Conservation (phyloP, 2,329 filamentous ascomycete genomes). For the Sporothrix pseudoabietina region DNA sequence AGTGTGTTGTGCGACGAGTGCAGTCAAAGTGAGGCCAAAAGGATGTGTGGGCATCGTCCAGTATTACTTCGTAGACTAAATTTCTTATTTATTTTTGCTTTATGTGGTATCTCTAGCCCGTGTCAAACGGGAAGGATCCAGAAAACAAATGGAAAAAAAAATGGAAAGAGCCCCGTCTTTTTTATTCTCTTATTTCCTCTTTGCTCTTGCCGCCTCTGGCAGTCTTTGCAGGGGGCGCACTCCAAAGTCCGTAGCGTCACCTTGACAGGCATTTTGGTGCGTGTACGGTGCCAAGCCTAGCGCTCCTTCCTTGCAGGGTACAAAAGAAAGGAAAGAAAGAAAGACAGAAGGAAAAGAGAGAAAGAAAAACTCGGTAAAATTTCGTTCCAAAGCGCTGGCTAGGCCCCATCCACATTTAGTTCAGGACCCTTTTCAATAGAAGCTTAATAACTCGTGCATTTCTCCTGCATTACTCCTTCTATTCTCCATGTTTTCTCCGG, state of each 20-base stretch:
- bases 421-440: not conserved
- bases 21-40: not conserved
- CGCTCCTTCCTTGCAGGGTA: not conserved
- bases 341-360: not conserved
- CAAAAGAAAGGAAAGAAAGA: not conserved
- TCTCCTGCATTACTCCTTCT: constrained; percentile 3
- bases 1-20: not conserved
- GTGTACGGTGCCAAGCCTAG: constrained; percentile 3
- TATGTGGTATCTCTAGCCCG: constrained; percentile 3
- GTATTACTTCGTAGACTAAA: constrained; percentile 23
- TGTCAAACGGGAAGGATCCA: constrained; percentile 19
- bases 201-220: not conserved
- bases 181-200: not conserved
- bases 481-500: constrained; percentile 20
- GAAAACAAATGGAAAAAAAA: constrained; percentile 6
- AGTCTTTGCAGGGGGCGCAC: constrained; percentile 2
- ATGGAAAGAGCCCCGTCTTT: constrained; percentile 15
- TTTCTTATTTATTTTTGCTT: constrained; percentile 5
- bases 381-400: not conserved
- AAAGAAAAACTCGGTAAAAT: constrained; percentile 6
- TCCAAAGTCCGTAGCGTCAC: constrained; percentile 16
- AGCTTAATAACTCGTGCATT: not conserved
- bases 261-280: not conserved
- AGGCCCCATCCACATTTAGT: not conserved
- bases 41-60: constrained; percentile 19